Conservation (phyloP, 257 asterid species). For the Rauvolfia tetraphylla region DNA sequence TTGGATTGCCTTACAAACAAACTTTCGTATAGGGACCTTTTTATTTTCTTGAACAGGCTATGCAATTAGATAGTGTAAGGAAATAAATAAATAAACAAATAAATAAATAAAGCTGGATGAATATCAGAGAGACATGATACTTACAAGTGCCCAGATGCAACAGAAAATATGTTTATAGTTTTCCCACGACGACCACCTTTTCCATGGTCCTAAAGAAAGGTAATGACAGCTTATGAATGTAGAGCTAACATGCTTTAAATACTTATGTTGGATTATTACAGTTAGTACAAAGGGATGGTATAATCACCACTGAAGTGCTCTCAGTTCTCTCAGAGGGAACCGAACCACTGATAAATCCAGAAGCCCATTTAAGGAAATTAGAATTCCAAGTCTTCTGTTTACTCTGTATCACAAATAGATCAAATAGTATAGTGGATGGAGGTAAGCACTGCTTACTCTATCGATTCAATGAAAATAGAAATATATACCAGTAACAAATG, state of each 20-base stretch:
- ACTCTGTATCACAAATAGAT: slow-evolving; percentile 43
- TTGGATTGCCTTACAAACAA: background rate
- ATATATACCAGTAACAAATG: background rate
- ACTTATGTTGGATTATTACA: background rate
- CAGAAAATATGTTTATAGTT: slow-evolving; percentile 84
- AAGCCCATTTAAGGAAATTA: slow-evolving; percentile 92
- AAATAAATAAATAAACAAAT: background rate
- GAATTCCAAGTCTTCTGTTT: slow-evolving; percentile 76
- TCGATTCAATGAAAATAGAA: background rate
- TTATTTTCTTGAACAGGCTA: background rate
- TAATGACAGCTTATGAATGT: slow-evolving; percentile 21
- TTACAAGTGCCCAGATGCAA: slow-evolving; percentile 99
- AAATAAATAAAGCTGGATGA: slow-evolving; percentile 7
- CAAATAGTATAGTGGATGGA: slow-evolving; percentile 8
- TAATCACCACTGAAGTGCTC: slow-evolving; percentile 54
- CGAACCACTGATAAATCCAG: slow-evolving; percentile 79
- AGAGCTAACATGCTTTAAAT: background rate
- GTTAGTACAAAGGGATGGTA: slow-evolving; percentile 9
- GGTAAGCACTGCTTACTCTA: background rate
- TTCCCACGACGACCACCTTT: slow-evolving; percentile 69
- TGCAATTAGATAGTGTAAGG: background rate
- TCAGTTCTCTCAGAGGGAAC: slow-evolving; percentile 62
- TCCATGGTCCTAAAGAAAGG: slow-evolving; percentile 53
- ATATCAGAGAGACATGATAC: slow-evolving; percentile 28
- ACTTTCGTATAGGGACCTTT: background rate